phyloP scores from a whole-genome alignment of 1,139 yeast genomes.

The Scheffersomyces insectosa region DNA sequence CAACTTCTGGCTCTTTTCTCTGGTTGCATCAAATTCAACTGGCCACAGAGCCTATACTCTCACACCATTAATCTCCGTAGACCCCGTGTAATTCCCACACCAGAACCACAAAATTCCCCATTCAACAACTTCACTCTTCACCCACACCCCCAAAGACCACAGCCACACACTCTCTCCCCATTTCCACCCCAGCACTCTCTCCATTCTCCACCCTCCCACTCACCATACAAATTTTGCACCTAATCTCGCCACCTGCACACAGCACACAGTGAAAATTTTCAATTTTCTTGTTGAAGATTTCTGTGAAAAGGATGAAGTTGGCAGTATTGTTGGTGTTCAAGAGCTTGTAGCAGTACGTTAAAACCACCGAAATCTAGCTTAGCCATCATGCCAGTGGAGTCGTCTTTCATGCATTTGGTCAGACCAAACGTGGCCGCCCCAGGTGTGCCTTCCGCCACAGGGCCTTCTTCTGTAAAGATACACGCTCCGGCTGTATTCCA shows the following conservation, averaged over 20 bases:
- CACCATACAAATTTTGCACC: not conserved
- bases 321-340: not conserved
- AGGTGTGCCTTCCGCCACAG: conserved; percentile 46
- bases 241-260: not conserved
- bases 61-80: no score
- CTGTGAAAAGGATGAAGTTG: not conserved
- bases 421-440: conserved; percentile 62
- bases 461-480: conserved; percentile 53
- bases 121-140: no score
- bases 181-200: not conserved
- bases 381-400: conserved; percentile 12
- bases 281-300: not conserved
- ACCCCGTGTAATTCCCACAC: no score
- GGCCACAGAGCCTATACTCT: no score
- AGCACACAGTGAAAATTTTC: not conserved
- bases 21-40: no score
- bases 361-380: not conserved
- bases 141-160: no score
- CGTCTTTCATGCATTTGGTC: conserved; percentile 54
- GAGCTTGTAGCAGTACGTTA: not conserved
- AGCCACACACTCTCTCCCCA: no score
- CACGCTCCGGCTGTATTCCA: conserved; percentile 77
- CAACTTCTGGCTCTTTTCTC: no score
- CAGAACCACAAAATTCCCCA: no score
- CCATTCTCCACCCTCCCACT: not conserved